Evolutionary conservation across 305 asterid genomes (phyloP).

Genomic region (Fraxinus latifolia): DNA sequence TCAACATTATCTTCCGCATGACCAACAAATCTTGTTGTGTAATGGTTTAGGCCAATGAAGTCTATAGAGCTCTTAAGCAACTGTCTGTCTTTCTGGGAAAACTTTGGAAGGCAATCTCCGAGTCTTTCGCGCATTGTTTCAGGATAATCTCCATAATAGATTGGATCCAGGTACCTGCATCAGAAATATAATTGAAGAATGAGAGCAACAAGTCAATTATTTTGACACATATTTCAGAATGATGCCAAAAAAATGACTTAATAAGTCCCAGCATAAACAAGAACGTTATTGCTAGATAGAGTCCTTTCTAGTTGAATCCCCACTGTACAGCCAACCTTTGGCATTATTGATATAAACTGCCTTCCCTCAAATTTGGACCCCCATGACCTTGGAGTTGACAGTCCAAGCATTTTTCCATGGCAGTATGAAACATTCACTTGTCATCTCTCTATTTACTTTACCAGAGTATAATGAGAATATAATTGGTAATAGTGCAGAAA

Average conservation of each 20-base stretch:
- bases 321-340: background rate
- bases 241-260: background rate
- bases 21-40: conserved; percentile 48
- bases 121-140: conserved; percentile 49
- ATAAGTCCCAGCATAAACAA: background rate
- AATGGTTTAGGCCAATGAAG: conserved; percentile 58
- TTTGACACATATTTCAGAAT: background rate
- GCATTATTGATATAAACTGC: background rate
- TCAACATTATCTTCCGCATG: conserved; percentile 34
- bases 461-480: background rate
- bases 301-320: background rate
- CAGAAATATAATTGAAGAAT: conserved; percentile 11
- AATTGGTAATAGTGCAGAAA: background rate
- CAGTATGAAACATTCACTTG: background rate
- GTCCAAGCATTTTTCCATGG: background rate
- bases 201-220: background rate
- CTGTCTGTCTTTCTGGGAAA: conserved; percentile 43
- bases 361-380: background rate
- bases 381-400: background rate
- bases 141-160: conserved; percentile 52
- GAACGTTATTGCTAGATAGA: background rate
- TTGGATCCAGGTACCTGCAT: conserved; percentile 58
- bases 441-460: background rate
- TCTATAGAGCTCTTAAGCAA: conserved; percentile 47
- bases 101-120: conserved; percentile 49